These are phyloP conservation scores for Lentinula lateritia DNA, from an alignment of 768 basidiomycete species.

Conservation along the genomic window DNA sequence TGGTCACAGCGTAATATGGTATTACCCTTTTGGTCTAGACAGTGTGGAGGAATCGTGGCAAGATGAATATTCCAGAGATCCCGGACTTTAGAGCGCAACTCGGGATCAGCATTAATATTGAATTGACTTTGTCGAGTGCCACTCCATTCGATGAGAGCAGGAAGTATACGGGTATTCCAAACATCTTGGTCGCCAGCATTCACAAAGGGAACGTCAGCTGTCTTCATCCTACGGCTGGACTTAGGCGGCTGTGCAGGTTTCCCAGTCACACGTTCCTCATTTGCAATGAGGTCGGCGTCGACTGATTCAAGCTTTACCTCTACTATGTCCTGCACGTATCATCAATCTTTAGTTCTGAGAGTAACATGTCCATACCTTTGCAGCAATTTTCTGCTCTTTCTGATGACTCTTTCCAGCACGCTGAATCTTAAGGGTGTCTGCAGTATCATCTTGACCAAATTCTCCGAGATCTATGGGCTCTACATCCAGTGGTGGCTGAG, in stretches of 20 bases:
- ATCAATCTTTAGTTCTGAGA: not conserved
- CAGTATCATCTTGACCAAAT: not conserved
- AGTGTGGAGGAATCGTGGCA: not conserved
- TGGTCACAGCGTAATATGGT: not conserved
- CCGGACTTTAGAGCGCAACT: not conserved
- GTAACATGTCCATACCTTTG: not conserved
- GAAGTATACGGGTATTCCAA: not conserved
- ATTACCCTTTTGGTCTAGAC: not conserved
- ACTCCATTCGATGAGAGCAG: not conserved
- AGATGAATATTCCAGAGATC: not conserved
- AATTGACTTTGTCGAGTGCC: not conserved
- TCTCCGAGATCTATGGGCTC: not conserved
- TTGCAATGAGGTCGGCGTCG: slow-evolving; percentile 4
- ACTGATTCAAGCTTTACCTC: not conserved
- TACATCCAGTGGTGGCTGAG: not conserved
- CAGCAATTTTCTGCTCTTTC: not conserved
- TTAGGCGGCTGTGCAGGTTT: not conserved
- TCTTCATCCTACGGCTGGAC: too few species aligned
- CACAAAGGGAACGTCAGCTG: not conserved
- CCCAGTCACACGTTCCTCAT: not conserved
- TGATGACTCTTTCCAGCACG: not conserved
- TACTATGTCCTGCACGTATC: not conserved
- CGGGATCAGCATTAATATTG: not conserved
- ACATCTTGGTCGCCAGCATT: not conserved
- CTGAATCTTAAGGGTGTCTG: not conserved